These are phyloP conservation scores for Mortierella claussenii DNA, from an alignment of 192 early-diverging fungal species.

Conservation along the genomic window DNA sequence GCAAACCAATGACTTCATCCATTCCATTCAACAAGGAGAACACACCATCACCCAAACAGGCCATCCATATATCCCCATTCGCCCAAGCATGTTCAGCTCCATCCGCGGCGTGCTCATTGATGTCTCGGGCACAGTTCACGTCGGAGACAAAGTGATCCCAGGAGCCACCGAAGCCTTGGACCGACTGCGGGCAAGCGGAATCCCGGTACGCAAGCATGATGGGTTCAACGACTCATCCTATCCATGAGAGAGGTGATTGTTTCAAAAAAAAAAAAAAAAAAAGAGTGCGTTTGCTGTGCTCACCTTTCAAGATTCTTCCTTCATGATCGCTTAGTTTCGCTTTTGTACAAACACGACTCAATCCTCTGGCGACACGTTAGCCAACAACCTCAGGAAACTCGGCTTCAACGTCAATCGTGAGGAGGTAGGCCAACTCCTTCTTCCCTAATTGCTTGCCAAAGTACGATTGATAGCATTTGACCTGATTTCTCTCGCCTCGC, in stretches of 20 bases:
- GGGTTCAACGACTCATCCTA: background rate
- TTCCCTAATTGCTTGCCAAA: no score
- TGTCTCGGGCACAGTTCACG: slow-evolving; percentile 82
- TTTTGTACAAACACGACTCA: slow-evolving; percentile 95
- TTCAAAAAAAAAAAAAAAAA: background rate
- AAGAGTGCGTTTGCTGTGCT: background rate
- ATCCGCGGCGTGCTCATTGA: slow-evolving; percentile 77
- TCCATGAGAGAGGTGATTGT: no score
- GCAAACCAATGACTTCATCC: no score
- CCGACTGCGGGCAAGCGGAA: slow-evolving; percentile 65
- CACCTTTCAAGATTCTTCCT: background rate
- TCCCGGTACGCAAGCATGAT: slow-evolving; percentile 48
- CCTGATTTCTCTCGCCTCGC: no score
- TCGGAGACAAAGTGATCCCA: slow-evolving; percentile 72
- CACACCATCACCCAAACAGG: no score
- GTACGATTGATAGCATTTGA: no score
- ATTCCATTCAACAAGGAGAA: no score
- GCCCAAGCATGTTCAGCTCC: slow-evolving; percentile 8
- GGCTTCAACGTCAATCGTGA: slow-evolving; percentile 73
- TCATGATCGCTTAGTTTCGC: slow-evolving; percentile 47
- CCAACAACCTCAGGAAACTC: slow-evolving; percentile 66
- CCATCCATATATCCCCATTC: no score
- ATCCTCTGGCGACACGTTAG: slow-evolving; percentile 65
- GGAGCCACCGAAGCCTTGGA: slow-evolving; percentile 73
- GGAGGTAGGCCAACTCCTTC: slow-evolving; percentile 55